Conservation (phyloP, 2,329 filamentous ascomycete species). For the Alternaria brassicicola region DNA sequence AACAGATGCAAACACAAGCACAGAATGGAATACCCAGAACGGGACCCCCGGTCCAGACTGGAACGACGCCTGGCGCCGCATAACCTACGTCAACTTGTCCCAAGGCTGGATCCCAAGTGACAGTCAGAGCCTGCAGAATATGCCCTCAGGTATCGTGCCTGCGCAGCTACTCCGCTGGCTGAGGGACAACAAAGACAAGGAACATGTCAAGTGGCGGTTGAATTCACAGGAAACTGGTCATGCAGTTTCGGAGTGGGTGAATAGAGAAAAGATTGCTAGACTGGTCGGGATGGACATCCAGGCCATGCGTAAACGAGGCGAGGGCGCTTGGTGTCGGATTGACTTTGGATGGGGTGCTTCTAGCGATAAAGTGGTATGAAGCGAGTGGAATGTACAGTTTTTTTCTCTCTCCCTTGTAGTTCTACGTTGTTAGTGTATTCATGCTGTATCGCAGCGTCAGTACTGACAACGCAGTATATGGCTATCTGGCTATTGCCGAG, state of each 20-base stretch:
- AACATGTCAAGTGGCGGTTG: constrained; percentile 25
- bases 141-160: constrained; percentile 45
- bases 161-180: constrained; percentile 46
- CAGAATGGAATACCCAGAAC: constrained; percentile 9
- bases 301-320: constrained; percentile 25
- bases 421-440: not conserved
- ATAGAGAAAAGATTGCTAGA: constrained; percentile 46
- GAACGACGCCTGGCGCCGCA: constrained; percentile 53
- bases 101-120: constrained; percentile 54
- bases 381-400: not conserved
- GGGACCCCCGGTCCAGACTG: constrained; percentile 43
- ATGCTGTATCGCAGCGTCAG: not conserved
- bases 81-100: constrained; percentile 50
- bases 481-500: too few relatives aligned
- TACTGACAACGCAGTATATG: not conserved
- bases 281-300: constrained; percentile 43
- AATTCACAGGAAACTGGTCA: constrained; percentile 25
- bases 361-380: constrained; percentile 1
- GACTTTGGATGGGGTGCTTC: constrained; percentile 46
- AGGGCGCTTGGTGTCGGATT: constrained; percentile 42
- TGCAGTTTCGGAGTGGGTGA: constrained; percentile 45
- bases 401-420: too few relatives aligned
- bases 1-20: not conserved
- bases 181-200: constrained; percentile 37
- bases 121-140: constrained; percentile 33